Evolutionary conservation across 1,139 yeast genomes (phyloP).

Genomic region (Protomyces gravidus): DNA sequence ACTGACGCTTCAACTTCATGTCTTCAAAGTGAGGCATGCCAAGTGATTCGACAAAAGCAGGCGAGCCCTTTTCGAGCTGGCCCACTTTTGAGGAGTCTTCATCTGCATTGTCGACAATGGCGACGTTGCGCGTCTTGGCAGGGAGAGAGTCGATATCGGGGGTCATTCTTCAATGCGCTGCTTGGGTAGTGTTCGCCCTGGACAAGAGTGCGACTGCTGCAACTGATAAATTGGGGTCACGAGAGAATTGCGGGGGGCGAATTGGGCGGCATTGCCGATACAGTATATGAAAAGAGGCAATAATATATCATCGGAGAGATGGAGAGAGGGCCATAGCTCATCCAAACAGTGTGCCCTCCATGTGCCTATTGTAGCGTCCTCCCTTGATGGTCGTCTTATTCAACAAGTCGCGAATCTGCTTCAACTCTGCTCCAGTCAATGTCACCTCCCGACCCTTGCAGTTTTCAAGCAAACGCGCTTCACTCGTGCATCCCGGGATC

Average conservation of each 20-base stretch:
- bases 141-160: constrained; percentile 1
- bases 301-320: too few relatives aligned
- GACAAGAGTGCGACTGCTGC: not conserved
- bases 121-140: not conserved
- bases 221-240: too few relatives aligned
- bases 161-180: not conserved
- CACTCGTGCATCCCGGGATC: constrained; percentile 68
- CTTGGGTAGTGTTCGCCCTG: not conserved
- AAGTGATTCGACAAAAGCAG: constrained; percentile 7
- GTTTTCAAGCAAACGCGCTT: constrained; percentile 51
- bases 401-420: constrained; percentile 37
- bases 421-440: constrained; percentile 54
- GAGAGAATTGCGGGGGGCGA: too few relatives aligned
- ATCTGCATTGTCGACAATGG: not conserved
- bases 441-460: constrained; percentile 48
- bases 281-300: too few relatives aligned
- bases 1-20: constrained; percentile 50
- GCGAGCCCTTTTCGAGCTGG: constrained; percentile 13
- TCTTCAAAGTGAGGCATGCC: constrained; percentile 9
- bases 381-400: not conserved
- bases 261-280: too few relatives aligned
- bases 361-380: not conserved
- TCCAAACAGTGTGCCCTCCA: not conserved
- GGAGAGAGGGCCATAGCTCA: not conserved
- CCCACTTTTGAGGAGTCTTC: not conserved